Evolutionary conservation across 371 early-diverging fungal species (phyloP).

Genomic region (Saksenaea vasiformis): DNA sequence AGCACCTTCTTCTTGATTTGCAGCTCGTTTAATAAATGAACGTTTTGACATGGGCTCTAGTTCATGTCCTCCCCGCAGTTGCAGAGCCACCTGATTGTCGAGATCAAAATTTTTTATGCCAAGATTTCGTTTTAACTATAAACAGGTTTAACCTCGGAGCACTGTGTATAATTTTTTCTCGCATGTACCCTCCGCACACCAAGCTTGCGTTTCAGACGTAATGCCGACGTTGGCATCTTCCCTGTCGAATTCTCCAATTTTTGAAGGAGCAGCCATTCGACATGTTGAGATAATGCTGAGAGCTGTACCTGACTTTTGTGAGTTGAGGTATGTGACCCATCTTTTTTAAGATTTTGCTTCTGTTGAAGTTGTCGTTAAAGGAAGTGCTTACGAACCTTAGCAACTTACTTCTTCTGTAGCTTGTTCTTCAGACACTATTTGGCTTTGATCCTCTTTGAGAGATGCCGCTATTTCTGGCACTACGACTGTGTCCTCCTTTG

Average conservation of each 20-base stretch:
- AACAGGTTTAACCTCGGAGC: not conserved
- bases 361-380: not conserved
- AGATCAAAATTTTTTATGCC: conserved; percentile 67
- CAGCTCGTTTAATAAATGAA: conserved; percentile 21
- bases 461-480: not conserved
- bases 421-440: not conserved
- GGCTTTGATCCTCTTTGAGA: no score
- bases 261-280: conserved; percentile 64
- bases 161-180: not conserved
- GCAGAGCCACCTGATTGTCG: conserved; percentile 50
- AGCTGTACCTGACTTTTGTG: not conserved
- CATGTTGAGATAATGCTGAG: conserved; percentile 34
- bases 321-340: not conserved
- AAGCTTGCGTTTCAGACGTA: conserved; percentile 68
- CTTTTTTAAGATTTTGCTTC: not conserved
- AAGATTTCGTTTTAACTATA: conserved; percentile 57
- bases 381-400: no score
- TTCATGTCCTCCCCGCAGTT: conserved; percentile 32
- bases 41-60: conserved; percentile 40
- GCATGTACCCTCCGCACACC: conserved; percentile 57
- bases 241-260: conserved; percentile 52
- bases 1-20: conserved; percentile 19
- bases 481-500: not conserved
- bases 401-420: not conserved
- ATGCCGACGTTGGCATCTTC: conserved; percentile 50